These are phyloP conservation scores for Fusarium albosuccineum DNA, from an alignment of 2,329 filamentous ascomycete species.

Conservation along the genomic window DNA sequence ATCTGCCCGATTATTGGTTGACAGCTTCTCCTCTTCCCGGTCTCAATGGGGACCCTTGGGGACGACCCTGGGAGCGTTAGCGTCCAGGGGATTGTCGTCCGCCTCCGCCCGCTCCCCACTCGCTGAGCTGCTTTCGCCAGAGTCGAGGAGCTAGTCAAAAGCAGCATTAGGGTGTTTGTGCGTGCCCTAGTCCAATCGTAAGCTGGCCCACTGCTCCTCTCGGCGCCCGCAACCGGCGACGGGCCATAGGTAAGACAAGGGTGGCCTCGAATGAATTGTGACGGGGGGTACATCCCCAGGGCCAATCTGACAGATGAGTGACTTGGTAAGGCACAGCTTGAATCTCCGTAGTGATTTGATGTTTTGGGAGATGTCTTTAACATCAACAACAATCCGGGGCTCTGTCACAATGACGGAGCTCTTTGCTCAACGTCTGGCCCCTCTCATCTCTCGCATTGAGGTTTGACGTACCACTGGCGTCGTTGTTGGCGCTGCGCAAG, in stretches of 20 bases:
- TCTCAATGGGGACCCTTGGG: conserved; percentile 49
- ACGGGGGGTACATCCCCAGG: conserved; percentile 33
- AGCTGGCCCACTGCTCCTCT: conserved; percentile 23
- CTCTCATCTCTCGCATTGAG: conserved; percentile 9
- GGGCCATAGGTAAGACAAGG: conserved; percentile 18
- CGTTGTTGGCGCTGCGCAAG: conserved; percentile 12
- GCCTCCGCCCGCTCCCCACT: conserved; percentile 38
- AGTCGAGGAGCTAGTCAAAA: conserved; percentile 17
- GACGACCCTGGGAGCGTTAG: conserved; percentile 43
- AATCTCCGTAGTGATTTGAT: conserved; percentile 13
- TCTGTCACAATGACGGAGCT: conserved; percentile 38
- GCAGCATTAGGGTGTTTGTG: conserved; percentile 25
- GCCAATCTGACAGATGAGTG: conserved; percentile 3
- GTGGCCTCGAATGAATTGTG: neutral
- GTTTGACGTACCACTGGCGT: conserved; percentile 6
- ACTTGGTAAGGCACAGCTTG: conserved; percentile 9
- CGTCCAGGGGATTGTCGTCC: conserved; percentile 39
- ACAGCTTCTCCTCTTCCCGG: conserved; percentile 40
- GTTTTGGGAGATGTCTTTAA: conserved; percentile 1
- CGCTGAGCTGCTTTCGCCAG: conserved; percentile 6
- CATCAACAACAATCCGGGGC: conserved; percentile 6
- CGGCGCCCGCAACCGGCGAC: conserved; percentile 34
- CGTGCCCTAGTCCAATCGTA: conserved; percentile 20
- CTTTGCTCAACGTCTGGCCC: conserved; percentile 31
- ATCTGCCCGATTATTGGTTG: conserved; percentile 56